Conservation (phyloP, 805 yeast species). For the Lachancea dasiensis region DNA sequence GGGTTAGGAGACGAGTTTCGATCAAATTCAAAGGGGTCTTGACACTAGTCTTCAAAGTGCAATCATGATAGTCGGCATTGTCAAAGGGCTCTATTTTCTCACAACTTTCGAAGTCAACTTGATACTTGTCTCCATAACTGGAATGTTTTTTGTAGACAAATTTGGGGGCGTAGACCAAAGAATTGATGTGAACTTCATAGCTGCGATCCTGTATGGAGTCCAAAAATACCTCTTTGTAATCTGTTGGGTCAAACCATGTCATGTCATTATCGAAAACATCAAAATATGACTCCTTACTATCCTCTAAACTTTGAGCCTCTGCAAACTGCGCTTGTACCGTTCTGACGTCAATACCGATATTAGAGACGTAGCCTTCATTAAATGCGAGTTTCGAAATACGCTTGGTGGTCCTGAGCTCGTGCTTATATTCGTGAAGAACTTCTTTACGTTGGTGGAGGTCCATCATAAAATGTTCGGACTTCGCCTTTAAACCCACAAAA, state of each 20-base stretch:
- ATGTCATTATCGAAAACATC: constrained; percentile 47
- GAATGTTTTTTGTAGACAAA: constrained; percentile 67
- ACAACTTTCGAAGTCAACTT: constrained; percentile 35
- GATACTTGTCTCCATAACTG: constrained; percentile 39
- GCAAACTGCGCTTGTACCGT: constrained; percentile 44
- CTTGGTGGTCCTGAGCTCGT: constrained; percentile 42
- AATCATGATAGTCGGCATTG: constrained; percentile 53
- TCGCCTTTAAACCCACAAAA: constrained; percentile 67
- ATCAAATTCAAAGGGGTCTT: constrained; percentile 20
- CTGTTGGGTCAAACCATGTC: constrained; percentile 58
- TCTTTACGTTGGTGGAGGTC: constrained; percentile 65
- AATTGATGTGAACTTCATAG: constrained; percentile 45
- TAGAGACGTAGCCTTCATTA: constrained; percentile 56
- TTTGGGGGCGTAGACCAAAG: constrained; percentile 61
- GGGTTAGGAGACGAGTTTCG: constrained; percentile 17
- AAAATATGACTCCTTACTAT: constrained; percentile 19
- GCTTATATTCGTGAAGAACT: constrained; percentile 38
- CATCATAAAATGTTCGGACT: constrained; percentile 47
- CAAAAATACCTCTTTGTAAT: constrained; percentile 52
- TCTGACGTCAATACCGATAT: constrained; percentile 54
- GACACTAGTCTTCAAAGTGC: constrained; percentile 37
- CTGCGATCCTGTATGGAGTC: constrained; percentile 34
- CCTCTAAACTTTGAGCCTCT: constrained; percentile 16
- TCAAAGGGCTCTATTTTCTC: constrained; percentile 42
- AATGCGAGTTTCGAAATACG: constrained; percentile 51